phyloP scores from a whole-genome alignment of 768 basidiomycete species.

The Boletus speciosus region DNA sequence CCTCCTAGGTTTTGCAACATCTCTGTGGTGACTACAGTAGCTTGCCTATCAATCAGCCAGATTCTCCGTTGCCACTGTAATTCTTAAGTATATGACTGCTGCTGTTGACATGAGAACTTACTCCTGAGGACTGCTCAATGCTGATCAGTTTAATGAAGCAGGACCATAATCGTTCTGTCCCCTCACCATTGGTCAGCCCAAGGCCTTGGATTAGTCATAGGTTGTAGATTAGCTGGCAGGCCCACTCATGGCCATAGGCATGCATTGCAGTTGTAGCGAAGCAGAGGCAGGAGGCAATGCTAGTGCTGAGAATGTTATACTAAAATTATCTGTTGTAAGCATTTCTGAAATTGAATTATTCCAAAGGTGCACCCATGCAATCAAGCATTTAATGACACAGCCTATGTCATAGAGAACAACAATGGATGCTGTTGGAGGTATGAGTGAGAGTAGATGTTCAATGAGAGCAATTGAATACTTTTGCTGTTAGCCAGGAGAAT shows the following conservation, averaged over 20 bases:
- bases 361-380: no score
- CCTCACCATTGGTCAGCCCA: constrained; percentile 18
- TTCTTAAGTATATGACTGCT: not conserved
- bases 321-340: not conserved
- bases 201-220: not conserved
- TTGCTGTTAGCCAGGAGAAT: constrained; percentile 13
- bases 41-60: not conserved
- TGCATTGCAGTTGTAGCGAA: constrained; percentile 34
- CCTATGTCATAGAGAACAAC: no score
- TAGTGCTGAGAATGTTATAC: not conserved
- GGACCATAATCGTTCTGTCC: constrained; percentile 32
- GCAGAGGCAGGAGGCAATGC: not conserved
- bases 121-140: not conserved
- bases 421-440: no score
- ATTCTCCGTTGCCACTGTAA: not conserved
- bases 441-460: no score
- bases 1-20: not conserved
- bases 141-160: constrained; percentile 16
- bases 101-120: not conserved
- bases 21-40: not conserved
- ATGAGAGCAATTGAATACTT: constrained; percentile 17
- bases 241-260: constrained; percentile 32
- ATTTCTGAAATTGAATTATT: no score
- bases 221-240: constrained; percentile 16
- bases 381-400: no score